Percentiles rank a stretch among this genome's conserved stretches.
Evolutionary conservation across 2,329 filamentous ascomycete genomes (phyloP).

Genomic region (Aspergillus sp.): DNA sequence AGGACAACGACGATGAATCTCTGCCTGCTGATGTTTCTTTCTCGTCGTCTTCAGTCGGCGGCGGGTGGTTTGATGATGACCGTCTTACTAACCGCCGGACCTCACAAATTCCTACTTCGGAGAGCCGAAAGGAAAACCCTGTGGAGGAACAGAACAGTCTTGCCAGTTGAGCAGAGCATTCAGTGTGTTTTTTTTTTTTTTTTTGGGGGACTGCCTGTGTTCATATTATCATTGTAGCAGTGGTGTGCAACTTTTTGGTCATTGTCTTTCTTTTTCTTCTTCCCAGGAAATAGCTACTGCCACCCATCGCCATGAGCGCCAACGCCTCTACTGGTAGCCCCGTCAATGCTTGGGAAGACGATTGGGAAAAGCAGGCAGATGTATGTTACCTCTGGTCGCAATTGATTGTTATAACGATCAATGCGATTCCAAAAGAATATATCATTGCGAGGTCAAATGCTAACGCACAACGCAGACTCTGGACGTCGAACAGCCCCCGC

Average conservation of each 20-base stretch:
- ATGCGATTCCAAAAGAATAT: background rate
- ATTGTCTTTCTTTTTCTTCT: background rate
- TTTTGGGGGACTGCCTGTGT: background rate
- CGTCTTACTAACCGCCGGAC: too few relatives aligned
- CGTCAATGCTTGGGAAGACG: slow-evolving; percentile 82
- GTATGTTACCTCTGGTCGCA: slow-evolving; percentile 33
- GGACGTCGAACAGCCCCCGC: slow-evolving; percentile 9
- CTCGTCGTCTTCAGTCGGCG: too few relatives aligned
- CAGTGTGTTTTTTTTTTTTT: background rate
- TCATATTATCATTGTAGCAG: too few relatives aligned
- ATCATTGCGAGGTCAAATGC: slow-evolving; percentile 24
- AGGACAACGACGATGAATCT: too few relatives aligned
- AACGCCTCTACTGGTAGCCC: slow-evolving; percentile 42
- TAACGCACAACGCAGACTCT: slow-evolving; percentile 28
- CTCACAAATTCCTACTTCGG: too few relatives aligned
- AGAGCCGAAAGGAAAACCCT: too few relatives aligned
- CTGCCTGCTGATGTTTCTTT: too few relatives aligned
- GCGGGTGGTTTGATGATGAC: too few relatives aligned
- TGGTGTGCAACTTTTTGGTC: too few relatives aligned
- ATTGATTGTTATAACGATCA: background rate
- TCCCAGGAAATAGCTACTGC: background rate
- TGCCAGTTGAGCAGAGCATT: too few relatives aligned
- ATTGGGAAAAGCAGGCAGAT: slow-evolving; percentile 78
- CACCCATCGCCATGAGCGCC: slow-evolving; percentile 27
- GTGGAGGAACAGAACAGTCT: too few relatives aligned